A percentile compares a stretch with the other conserved stretches of the same genome.
Conservation (phyloP, 1,139 yeast species). For the Candida neerlandica region DNA sequence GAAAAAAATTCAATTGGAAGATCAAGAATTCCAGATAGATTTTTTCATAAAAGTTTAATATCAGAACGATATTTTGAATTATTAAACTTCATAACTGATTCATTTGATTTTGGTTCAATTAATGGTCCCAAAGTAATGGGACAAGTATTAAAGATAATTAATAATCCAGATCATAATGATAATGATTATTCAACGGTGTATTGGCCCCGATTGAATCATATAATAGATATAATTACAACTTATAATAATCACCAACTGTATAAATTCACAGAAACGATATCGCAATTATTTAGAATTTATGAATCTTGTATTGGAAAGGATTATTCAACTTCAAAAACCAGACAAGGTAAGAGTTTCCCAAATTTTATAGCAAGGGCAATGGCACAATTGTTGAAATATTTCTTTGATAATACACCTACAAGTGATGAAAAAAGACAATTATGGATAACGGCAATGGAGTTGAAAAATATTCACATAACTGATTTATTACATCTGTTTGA, state of each 20-base stretch:
- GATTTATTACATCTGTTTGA: constrained; percentile 10
- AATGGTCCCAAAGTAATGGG: not conserved
- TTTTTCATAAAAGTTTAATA: constrained; percentile 18
- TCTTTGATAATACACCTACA: constrained; percentile 5
- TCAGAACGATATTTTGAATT: constrained; percentile 18
- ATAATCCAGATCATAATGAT: not conserved
- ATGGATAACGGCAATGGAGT: constrained; percentile 14
- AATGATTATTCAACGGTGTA: not conserved
- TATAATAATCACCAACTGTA: not conserved
- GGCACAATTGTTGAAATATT: constrained; percentile 6
- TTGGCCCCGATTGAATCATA: not conserved
- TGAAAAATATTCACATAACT: constrained; percentile 10
- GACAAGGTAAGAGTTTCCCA: not conserved
- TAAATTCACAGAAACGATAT: constrained; percentile 7
- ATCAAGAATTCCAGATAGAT: constrained; percentile 8
- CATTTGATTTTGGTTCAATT: not conserved
- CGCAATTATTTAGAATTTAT: constrained; percentile 13
- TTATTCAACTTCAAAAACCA: not conserved
- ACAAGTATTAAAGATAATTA: not conserved
- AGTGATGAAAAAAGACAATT: constrained; percentile 8
- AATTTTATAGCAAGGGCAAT: constrained; percentile 4
- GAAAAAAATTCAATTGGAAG: constrained; percentile 4
- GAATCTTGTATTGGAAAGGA: constrained; percentile 7
- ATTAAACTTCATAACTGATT: constrained; percentile 13
- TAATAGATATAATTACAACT: not conserved